Evolutionary conservation across 805 yeast genomes (phyloP), one percentile per base, ranked within the genome.

Genomic region (Danielozyma ontarioensis): DNA sequence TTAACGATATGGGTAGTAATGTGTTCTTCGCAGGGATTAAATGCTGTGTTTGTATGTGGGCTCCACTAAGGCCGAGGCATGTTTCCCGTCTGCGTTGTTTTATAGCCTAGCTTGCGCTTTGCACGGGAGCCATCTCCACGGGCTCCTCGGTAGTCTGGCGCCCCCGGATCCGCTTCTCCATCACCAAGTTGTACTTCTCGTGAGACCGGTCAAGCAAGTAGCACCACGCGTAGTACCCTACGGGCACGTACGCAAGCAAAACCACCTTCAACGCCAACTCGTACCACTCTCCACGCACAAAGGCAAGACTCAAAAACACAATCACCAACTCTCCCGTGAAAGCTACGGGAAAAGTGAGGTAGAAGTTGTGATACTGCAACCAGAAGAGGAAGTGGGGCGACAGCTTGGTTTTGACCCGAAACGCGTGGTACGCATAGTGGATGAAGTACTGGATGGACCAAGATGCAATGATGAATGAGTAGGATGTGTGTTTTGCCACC

Each of bases 401-500:
- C 2, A 58, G 32, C 33, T 56, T 48, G 2, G 70, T 60, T 37
- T 60, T 64, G 18, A 55, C 41, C 36, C 44, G 52, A 45, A 65
- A 66, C 4, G 65, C 42, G 37, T 62, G 51, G 45, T 62, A 67
- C 3, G 50, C 40, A 36, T 41, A 61, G 39, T 64, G 62, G 13
- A 64, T 48, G 16, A 60, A 32, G 34, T 59, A 42, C 28, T 50
- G 47, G 18, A 51, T n/a, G 34, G 68, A 55, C 70, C 70, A 66
- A 15, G 61, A 41, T 10, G 48, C 6, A 4, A 67, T 62, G 34
- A 67, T 50, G 7, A 62, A 39, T 13, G 70, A 61, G 45, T 65
- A 67, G 5, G 64, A 45, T 2, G 63, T 57, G 44, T 67, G 72
- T 35, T 57, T 64, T 5, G 72, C 70, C 16, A 66, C 45, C 28